Evolutionary conservation across 495 filamentous ascomycete genomes (phyloP), one percentile per base, ranked within the genome.

Genomic region (Aspergillus panamensis): DNA sequence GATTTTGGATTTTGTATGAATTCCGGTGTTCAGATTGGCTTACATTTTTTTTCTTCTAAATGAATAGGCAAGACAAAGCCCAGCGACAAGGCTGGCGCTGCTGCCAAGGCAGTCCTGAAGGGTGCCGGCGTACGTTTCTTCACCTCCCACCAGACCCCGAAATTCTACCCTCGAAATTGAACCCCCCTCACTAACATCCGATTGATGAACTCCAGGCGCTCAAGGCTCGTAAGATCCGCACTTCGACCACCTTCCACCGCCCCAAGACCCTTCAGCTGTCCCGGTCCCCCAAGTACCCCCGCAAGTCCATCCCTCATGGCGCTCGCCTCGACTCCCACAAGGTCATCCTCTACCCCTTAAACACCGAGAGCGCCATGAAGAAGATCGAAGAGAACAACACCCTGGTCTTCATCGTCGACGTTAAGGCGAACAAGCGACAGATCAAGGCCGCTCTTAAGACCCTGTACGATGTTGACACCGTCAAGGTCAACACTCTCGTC

Each of bases 331-430:
- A 98, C 77, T 88, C 90, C 78, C 85, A 88, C 84, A 93, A 94
- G 82, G 79, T 93, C 71, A 86, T 95, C 72, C 80, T 91, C 66
- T 84, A 89, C 82, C 80, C 80, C 57, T 82, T 98, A 60, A 99
- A 99, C 84, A 97, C 94, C 52, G 94, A 98, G 86, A 90, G 87
- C 65, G 95, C 94, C 69, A 96, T 99, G 91, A 99, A 99, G 91
- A 97, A 96, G 88, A 96, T 97, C 63, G 95, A 97, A 86, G 94
- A 97, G 88, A 90, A 97, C 85, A 96, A 99, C 85, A 96, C 94
- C 66, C 83, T 97, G 20, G 95, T 97, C 66, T 97, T 99, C 82
- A 96, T 97, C 70, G 92, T 96, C 69, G 90, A 99, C 65, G 84
- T 91, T 74, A 96, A 97, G 89, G 84, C 91, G 69, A 99, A 99